Base-by-base conservation (phyloP, 257 asterid genomes). In the Plectranthus barbatus region DNA sequence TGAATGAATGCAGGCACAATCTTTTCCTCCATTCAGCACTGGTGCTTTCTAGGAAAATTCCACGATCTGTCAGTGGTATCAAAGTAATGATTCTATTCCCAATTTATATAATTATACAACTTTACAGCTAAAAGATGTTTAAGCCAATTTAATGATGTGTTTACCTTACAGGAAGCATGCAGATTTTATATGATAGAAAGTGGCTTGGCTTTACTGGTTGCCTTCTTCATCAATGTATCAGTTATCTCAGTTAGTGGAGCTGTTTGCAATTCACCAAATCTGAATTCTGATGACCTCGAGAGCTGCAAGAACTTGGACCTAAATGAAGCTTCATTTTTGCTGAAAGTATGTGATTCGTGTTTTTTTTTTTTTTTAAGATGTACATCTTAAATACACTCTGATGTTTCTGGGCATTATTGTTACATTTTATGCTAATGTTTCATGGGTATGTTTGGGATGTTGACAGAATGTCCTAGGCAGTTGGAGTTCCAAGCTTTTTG, bases 401-500 rank as follows among this genome's bases (percentile, higher is more conserved):
- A 14, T 58, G 12, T 42, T 42, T 42, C 48, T 19, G 46, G 26
- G 31, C 15, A 24, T 15, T 40, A 23, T 34, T 59, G 4, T 4
- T 15, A 9, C 42, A 4, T 49, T 14, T 44, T 17, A 46, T 34
- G 33, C 17, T 60, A 34, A 49, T 68, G 7, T 13, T 42, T 42
- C 18, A n/a, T 31, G 53, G 31, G 66, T 6, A 34, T 18, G 1
- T n/a, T 26, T 61, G 21, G 53, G 18, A 36, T 61, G 48, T 53
- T 24, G 50, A 19, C 79, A 93, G 97, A 81, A 93, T 66, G 91
- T 85, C 68, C 76, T 93, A 26, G 97, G 97, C 53, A 82, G 68
- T 70, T 87, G 99, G 99, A 90, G 97, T 73, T 93, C 97, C 58
- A 93, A 93, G 85, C 82, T 93, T 62, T 93, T 90, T 60, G 97